phyloP scores from a whole-genome alignment of 805 yeast species.

The Maudiozyma turicensis region DNA sequence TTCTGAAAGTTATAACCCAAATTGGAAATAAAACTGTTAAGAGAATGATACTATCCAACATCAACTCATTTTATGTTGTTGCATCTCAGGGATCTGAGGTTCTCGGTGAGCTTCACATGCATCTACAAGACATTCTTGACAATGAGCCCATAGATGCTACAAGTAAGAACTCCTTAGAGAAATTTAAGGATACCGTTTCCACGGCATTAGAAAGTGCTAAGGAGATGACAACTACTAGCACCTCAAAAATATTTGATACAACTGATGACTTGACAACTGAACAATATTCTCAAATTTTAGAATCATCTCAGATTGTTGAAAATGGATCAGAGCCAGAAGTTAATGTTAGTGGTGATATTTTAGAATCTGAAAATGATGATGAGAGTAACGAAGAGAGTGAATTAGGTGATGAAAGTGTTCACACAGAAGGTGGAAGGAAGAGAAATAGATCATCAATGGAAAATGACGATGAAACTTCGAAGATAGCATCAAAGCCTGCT shows the following conservation, averaged over 20 bases:
- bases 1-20: constrained; percentile 40
- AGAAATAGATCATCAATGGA: constrained; percentile 4
- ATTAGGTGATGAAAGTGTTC: not conserved
- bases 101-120: constrained; percentile 21
- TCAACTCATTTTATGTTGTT: constrained; percentile 41
- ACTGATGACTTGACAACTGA: constrained; percentile 8
- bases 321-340: not conserved
- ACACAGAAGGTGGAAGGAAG: constrained; percentile 3
- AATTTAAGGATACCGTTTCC: constrained; percentile 14
- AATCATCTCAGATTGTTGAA: constrained; percentile 5
- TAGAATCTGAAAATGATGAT: not conserved
- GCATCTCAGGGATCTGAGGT: constrained; percentile 18
- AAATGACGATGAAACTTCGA: not conserved
- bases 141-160: constrained; percentile 26
- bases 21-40: constrained; percentile 42
- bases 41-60: constrained; percentile 42
- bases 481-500: not conserved
- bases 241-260: not conserved
- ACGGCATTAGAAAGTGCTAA: constrained; percentile 8
- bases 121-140: constrained; percentile 25
- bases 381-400: not conserved
- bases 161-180: constrained; percentile 29
- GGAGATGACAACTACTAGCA: constrained; percentile 3
- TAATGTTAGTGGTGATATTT: not conserved
- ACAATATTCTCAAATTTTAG: constrained; percentile 17